phyloP scores from a whole-genome alignment of 2,329 filamentous ascomycete genomes.

The Fusarium sp. region DNA sequence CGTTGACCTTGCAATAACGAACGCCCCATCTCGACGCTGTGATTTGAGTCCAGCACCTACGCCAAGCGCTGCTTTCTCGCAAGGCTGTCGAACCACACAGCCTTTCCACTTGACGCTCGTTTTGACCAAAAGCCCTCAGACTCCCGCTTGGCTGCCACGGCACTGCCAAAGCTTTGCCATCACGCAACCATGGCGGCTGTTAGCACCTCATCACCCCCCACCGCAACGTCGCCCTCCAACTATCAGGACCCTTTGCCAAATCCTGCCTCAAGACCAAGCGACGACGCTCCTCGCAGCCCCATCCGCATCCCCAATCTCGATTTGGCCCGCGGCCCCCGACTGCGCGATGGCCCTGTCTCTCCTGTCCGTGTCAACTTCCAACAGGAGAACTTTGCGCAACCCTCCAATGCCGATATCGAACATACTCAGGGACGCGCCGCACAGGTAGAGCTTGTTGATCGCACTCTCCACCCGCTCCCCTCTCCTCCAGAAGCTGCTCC shows the following conservation, averaged over 20 bases:
- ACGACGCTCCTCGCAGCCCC: constrained; percentile 54
- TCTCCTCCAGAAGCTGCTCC: constrained; percentile 52
- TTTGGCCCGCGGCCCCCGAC: constrained; percentile 57
- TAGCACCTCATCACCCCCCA: constrained; percentile 54
- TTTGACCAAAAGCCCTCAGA: constrained; percentile 22
- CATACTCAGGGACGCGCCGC: constrained; percentile 49
- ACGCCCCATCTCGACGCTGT: constrained; percentile 1
- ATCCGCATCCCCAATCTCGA: constrained; percentile 51
- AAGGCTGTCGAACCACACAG: constrained; percentile 17
- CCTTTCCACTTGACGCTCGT: constrained; percentile 21
- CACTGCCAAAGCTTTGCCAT: constrained; percentile 36
- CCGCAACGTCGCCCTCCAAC: constrained; percentile 50
- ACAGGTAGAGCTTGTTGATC: constrained; percentile 47
- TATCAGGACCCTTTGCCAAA: constrained; percentile 29
- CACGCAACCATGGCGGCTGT: constrained; percentile 53
- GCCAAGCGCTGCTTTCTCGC: constrained; percentile 12
- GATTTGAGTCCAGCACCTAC: constrained; percentile 17
- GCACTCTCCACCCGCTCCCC: constrained; percentile 39
- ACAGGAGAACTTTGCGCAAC: constrained; percentile 66
- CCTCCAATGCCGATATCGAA: constrained; percentile 69
- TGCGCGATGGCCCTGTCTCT: constrained; percentile 69
- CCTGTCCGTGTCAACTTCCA: constrained; percentile 71
- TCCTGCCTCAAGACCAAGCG: constrained; percentile 38
- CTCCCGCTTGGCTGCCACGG: constrained; percentile 30
- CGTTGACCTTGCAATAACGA: constrained; percentile 12